These are phyloP conservation scores for Yamadazyma buinensis DNA, from an alignment of 1,139 yeast genomes.

Conservation along the genomic window DNA sequence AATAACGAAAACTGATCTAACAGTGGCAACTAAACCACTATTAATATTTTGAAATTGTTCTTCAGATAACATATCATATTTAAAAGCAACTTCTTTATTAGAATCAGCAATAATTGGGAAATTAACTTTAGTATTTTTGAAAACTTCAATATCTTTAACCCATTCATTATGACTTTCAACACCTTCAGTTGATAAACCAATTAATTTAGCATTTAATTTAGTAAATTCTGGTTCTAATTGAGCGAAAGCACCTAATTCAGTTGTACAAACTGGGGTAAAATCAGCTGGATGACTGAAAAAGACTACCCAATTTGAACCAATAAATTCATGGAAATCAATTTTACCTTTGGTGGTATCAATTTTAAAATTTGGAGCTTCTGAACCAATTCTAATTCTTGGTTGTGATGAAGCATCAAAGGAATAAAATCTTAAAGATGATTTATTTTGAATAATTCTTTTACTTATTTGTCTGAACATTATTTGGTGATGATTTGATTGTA, in stretches of 20 bases:
- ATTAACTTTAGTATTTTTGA: constrained; percentile 62
- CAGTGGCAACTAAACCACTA: constrained; percentile 61
- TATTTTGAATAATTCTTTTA: neutral
- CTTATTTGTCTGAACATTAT: constrained; percentile 11
- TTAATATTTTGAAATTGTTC: constrained; percentile 78
- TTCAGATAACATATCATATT: constrained; percentile 80
- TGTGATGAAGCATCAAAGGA: constrained; percentile 58
- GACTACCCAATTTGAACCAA: constrained; percentile 80
- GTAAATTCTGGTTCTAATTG: constrained; percentile 78
- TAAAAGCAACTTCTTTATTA: constrained; percentile 72
- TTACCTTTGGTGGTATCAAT: constrained; percentile 77
- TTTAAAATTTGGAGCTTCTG: constrained; percentile 78
- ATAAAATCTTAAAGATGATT: constrained; percentile 23
- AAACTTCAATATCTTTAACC: constrained; percentile 86
- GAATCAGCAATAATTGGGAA: constrained; percentile 90
- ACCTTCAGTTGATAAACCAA: constrained; percentile 81
- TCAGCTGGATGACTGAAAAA: constrained; percentile 92
- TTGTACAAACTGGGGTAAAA: constrained; percentile 93
- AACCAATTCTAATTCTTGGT: constrained; percentile 59
- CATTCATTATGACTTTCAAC: constrained; percentile 74
- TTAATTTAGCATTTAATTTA: constrained; percentile 74
- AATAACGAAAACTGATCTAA: constrained; percentile 84
- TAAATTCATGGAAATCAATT: constrained; percentile 75
- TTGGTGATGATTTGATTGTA: too few relatives aligned
- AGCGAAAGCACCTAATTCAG: constrained; percentile 91